A percentile compares a stretch with the other conserved stretches of the same genome.
Evolutionary conservation across 345 rosid genomes (phyloP).

Genomic region (Syzygium jambos): DNA sequence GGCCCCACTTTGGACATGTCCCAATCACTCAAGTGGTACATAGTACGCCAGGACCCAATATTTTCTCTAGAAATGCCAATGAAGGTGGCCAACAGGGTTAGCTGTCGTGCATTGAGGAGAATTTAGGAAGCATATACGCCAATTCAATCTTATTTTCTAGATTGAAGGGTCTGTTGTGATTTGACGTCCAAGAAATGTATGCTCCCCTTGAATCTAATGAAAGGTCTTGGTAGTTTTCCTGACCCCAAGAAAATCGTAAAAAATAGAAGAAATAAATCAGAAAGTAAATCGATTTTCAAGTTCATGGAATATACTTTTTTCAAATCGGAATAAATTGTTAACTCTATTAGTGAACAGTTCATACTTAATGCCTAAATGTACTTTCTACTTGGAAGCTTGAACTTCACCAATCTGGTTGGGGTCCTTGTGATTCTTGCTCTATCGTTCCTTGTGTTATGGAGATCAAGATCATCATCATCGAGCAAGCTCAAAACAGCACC

Average conservation of each 20-base stretch:
- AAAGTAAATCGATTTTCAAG: background rate
- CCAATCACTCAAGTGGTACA: too few relatives aligned
- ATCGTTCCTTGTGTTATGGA: background rate
- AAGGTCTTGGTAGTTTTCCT: background rate
- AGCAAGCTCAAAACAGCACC: background rate
- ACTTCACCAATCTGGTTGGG: background rate
- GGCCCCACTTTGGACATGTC: too few relatives aligned
- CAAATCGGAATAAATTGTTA: background rate
- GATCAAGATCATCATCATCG: constrained; percentile 11
- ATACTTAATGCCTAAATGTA: background rate
- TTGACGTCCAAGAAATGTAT: background rate
- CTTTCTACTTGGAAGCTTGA: background rate
- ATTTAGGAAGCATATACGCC: background rate
- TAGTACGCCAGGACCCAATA: too few relatives aligned
- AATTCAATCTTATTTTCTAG: background rate
- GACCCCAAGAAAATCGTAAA: background rate
- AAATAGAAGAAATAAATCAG: background rate
- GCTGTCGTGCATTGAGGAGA: background rate
- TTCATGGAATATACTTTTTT: background rate
- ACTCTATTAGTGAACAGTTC: background rate
- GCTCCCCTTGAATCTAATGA: background rate
- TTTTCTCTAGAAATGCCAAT: background rate
- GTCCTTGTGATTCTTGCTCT: background rate
- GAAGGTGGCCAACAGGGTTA: background rate
- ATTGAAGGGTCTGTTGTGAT: background rate